Percentiles rank a stretch among this genome's conserved stretches.
Evolutionary conservation across 805 yeast species (phyloP).

Genomic region (Phaffomyces opuntiae): DNA sequence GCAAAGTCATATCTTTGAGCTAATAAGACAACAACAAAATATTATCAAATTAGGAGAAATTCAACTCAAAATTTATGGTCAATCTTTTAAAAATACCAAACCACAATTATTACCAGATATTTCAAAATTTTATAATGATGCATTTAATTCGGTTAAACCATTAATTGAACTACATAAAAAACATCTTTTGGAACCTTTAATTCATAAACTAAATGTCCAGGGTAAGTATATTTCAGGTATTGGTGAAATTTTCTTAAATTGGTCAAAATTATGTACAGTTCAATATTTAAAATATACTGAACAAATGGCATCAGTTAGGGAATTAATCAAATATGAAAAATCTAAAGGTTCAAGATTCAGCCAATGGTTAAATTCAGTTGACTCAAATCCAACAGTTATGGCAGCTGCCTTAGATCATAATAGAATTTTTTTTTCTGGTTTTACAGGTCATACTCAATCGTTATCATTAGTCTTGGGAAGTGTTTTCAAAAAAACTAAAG

Average conservation of each 20-base stretch:
- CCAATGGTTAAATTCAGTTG: constrained; percentile 48
- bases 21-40: constrained; percentile 63
- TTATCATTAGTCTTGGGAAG: constrained; percentile 59
- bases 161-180: constrained; percentile 50
- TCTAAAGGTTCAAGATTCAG: constrained; percentile 38
- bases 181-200: constrained; percentile 49
- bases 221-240: constrained; percentile 63
- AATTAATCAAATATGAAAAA: constrained; percentile 42
- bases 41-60: constrained; percentile 62
- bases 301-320: constrained; percentile 53
- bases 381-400: constrained; percentile 39
- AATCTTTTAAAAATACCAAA: constrained; percentile 29
- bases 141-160: constrained; percentile 50
- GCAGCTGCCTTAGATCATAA: constrained; percentile 41
- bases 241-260: constrained; percentile 54
- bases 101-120: constrained; percentile 42
- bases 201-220: constrained; percentile 47
- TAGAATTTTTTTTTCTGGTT: constrained; percentile 49
- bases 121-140: constrained; percentile 50
- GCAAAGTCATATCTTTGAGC: constrained; percentile 72
- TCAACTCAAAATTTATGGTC: constrained; percentile 53
- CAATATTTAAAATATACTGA: constrained; percentile 55
- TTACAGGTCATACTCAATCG: constrained; percentile 47
- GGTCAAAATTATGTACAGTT: constrained; percentile 53
- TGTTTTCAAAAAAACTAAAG: constrained; percentile 42